phyloP scores from a whole-genome alignment of 1,284 basidiomycete species.

The Meripilus lineatus region DNA sequence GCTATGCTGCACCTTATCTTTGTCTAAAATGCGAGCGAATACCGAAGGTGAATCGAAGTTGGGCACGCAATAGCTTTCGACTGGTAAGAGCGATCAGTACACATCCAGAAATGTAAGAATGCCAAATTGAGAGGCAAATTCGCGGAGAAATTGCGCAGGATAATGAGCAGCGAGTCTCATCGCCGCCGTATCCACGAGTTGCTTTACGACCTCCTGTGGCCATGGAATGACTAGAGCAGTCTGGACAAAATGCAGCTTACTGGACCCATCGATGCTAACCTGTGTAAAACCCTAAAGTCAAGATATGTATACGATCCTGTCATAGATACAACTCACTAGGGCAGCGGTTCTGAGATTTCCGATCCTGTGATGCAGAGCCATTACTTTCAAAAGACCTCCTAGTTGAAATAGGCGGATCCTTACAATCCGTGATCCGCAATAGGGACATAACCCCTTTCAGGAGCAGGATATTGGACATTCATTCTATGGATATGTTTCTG shows the following conservation, averaged over 20 bases:
- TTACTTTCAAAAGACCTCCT: conserved; percentile 2
- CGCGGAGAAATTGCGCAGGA: too few relatives aligned
- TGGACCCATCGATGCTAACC: conserved; percentile 77
- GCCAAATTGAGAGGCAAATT: background rate
- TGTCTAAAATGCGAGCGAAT: conserved; percentile 85
- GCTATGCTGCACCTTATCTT: conserved; percentile 60
- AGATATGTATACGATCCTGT: conserved; percentile 4
- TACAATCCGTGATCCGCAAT: conserved; percentile 72
- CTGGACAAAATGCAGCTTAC: too few relatives aligned
- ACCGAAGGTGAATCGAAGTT: conserved; percentile 91
- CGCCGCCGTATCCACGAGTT: background rate
- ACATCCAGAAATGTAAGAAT: background rate
- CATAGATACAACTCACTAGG: conserved; percentile 38
- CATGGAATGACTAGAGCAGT: too few relatives aligned
- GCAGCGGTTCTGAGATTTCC: conserved; percentile 80
- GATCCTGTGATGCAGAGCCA: conserved; percentile 41
- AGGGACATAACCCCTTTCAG: conserved; percentile 50
- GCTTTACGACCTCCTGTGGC: too few relatives aligned
- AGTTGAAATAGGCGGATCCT: conserved; percentile 18
- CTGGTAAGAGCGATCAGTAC: conserved; percentile 30
- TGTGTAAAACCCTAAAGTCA: conserved; percentile 19
- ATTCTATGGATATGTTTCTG: conserved; percentile 18
- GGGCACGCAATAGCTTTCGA: conserved; percentile 88
- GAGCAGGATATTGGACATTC: conserved; percentile 29
- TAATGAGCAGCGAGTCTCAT: too few relatives aligned